Conservation (phyloP, 2,329 filamentous ascomycete species). For the Colletotrichum aenigma region DNA sequence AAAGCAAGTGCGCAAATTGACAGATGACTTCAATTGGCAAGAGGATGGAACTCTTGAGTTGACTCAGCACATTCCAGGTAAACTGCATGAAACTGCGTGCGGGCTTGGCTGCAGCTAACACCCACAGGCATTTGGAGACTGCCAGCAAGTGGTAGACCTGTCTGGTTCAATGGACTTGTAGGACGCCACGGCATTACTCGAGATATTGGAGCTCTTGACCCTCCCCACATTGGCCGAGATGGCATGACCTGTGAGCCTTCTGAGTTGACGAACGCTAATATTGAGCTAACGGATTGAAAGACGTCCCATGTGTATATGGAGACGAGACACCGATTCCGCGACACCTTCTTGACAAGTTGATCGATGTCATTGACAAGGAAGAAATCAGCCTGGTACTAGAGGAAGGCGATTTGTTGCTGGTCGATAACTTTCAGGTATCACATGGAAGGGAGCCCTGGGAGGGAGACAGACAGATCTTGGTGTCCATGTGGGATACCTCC, state of each 20-base stretch:
- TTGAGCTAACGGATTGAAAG: not conserved
- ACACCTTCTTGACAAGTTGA: constrained; percentile 12
- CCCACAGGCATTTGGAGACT: constrained; percentile 3
- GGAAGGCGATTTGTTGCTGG: constrained; percentile 20
- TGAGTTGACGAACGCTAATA: not conserved
- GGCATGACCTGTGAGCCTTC: constrained; percentile 20
- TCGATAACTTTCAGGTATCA: constrained; percentile 23
- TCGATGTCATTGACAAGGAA: constrained; percentile 21
- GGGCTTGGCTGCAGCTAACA: not conserved
- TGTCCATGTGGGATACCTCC: constrained; percentile 11
- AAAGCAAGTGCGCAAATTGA: constrained; percentile 18
- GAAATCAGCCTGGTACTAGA: constrained; percentile 21
- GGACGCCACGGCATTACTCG: constrained; percentile 20
- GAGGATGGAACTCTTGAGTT: constrained; percentile 19
- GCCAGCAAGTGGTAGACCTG: constrained; percentile 3
- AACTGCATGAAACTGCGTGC: not conserved
- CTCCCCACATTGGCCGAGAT: constrained; percentile 20
- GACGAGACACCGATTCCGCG: constrained; percentile 16
- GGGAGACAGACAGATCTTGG: constrained; percentile 13
- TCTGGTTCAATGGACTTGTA: constrained; percentile 22
- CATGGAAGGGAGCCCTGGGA: constrained; percentile 17
- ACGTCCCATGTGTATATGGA: constrained; percentile 20
- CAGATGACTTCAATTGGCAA: constrained; percentile 16
- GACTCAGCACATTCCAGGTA: constrained; percentile 21
- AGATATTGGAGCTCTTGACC: constrained; percentile 21